These are phyloP conservation scores for Sambucus nigra DNA, from an alignment of 129 eudicot species.

Conservation along the genomic window DNA sequence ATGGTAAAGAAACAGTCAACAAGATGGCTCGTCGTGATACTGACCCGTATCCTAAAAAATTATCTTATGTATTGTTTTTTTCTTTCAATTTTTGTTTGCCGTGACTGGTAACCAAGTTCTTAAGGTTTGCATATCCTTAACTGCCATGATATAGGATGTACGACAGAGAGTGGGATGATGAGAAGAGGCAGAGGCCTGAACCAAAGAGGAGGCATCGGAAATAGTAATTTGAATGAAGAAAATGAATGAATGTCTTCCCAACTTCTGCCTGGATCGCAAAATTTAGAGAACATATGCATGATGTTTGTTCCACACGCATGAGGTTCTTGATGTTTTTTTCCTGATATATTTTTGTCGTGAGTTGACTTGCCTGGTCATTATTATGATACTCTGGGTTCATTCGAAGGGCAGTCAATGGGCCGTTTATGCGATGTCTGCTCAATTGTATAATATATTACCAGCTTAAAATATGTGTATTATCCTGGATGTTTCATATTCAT, in stretches of 20 bases:
- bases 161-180: slow-evolving; percentile 96
- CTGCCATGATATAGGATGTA: slow-evolving; percentile 40
- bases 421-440: too few relatives aligned
- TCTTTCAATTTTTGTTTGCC: neutral
- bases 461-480: neutral
- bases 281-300: neutral
- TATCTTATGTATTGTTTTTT: neutral
- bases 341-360: neutral
- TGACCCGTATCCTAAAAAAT: slow-evolving; percentile 63
- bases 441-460: neutral
- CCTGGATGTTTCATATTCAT: neutral
- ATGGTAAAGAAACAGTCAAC: slow-evolving; percentile 59
- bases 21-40: slow-evolving; percentile 78
- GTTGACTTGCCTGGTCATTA: neutral
- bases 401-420: neutral
- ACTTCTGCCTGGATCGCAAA: neutral
- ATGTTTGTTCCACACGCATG: too few relatives aligned
- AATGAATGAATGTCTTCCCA: neutral
- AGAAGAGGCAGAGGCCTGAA: slow-evolving; percentile 59
- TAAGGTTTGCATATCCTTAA: slow-evolving; percentile 31
- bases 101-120: neutral
- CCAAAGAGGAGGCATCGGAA: too few relatives aligned
- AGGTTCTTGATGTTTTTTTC: neutral
- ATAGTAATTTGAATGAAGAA: neutral
- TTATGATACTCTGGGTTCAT: neutral